These are phyloP conservation scores for Sporisorium iseilematis-ciliati DNA, from an alignment of 1,284 basidiomycete species.

Conservation along the genomic window DNA sequence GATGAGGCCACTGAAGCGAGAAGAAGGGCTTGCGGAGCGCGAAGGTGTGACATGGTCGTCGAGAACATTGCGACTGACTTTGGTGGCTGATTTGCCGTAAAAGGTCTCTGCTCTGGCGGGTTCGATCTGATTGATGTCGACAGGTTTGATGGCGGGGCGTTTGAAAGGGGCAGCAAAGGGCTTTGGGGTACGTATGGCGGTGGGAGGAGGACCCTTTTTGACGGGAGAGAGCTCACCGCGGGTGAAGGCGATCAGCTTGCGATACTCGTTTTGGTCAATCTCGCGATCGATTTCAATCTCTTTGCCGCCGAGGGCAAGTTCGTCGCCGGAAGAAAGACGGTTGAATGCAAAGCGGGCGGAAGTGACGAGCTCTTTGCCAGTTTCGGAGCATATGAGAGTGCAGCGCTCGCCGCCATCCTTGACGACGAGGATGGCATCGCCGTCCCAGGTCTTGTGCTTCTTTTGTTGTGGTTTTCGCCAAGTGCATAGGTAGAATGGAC, in stretches of 20 bases:
- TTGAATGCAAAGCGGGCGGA: slow-evolving; percentile 40
- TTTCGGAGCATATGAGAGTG: slow-evolving; percentile 55
- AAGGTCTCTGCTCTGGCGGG: slow-evolving; percentile 49
- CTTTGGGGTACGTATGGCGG: slow-evolving; percentile 32
- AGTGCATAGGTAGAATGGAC: slow-evolving; percentile 63
- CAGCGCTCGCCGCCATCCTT: slow-evolving; percentile 49
- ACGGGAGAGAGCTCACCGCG: slow-evolving; percentile 39
- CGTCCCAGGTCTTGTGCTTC: slow-evolving; percentile 92
- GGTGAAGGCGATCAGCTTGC: slow-evolving; percentile 31
- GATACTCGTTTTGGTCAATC: slow-evolving; percentile 38
- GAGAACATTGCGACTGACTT: slow-evolving; percentile 14
- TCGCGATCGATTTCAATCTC: slow-evolving; percentile 54
- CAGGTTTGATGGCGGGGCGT: slow-evolving; percentile 34
- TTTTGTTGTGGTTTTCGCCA: slow-evolving; percentile 78
- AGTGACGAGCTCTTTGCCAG: slow-evolving; percentile 50
- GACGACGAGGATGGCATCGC: slow-evolving; percentile 67
- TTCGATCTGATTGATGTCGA: slow-evolving; percentile 40
- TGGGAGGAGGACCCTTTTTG: slow-evolving; percentile 33
- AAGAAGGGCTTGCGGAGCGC: slow-evolving; percentile 26
- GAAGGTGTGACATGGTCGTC: slow-evolving; percentile 9
- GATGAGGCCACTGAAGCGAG: slow-evolving; percentile 33
- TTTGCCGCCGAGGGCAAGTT: slow-evolving; percentile 55
- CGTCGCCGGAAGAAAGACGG: slow-evolving; percentile 49
- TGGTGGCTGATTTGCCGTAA: slow-evolving; percentile 39
- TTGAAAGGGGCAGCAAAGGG: slow-evolving; percentile 37